Percentiles rank a stretch among this genome's conserved stretches.
Conservation (phyloP, 2,329 filamentous ascomycete species). For the Pseudomassariella vexata region DNA sequence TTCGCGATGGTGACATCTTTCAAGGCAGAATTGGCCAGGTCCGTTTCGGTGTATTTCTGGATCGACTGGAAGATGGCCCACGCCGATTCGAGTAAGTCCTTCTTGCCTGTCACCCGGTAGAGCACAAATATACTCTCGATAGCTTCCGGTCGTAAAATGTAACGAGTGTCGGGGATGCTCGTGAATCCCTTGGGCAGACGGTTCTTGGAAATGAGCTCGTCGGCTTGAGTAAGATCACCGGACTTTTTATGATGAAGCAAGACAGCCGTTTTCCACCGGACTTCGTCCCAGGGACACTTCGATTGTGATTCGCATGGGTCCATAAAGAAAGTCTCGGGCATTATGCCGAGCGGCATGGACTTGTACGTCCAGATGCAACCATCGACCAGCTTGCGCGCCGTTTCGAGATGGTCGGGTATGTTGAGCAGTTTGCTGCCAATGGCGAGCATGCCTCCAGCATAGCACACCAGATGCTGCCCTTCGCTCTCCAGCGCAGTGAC, state of each 20-base stretch:
- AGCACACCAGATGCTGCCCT: slow-evolving; percentile 43
- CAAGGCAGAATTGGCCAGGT: slow-evolving; percentile 18
- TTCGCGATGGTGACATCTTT: slow-evolving; percentile 15
- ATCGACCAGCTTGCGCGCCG: slow-evolving; percentile 38
- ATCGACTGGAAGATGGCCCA: slow-evolving; percentile 22
- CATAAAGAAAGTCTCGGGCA: slow-evolving; percentile 44
- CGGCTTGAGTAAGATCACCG: slow-evolving; percentile 4
- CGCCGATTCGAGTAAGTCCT: slow-evolving; percentile 15
- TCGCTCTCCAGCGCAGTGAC: slow-evolving; percentile 25
- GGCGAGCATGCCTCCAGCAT: slow-evolving; percentile 44
- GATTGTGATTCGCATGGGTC: slow-evolving; percentile 27
- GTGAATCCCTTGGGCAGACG: slow-evolving; percentile 18
- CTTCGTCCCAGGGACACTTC: slow-evolving; percentile 22
- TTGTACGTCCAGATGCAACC: slow-evolving; percentile 48
- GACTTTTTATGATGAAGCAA: slow-evolving; percentile 13
- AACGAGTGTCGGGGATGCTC: slow-evolving; percentile 15
- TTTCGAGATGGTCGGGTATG: slow-evolving; percentile 33
- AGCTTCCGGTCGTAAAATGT: slow-evolving; percentile 22
- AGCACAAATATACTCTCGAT: slow-evolving; percentile 23
- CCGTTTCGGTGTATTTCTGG: slow-evolving; percentile 16
- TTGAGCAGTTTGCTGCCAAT: slow-evolving; percentile 39
- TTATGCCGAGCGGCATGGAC: slow-evolving; percentile 41
- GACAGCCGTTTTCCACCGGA: slow-evolving; percentile 18
- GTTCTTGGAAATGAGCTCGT: slow-evolving; percentile 3
- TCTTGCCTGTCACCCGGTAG: slow-evolving; percentile 17